Evolutionary conservation across 352 stramenopile species (phyloP).

Genomic region (Phytopythium kandeliae): DNA sequence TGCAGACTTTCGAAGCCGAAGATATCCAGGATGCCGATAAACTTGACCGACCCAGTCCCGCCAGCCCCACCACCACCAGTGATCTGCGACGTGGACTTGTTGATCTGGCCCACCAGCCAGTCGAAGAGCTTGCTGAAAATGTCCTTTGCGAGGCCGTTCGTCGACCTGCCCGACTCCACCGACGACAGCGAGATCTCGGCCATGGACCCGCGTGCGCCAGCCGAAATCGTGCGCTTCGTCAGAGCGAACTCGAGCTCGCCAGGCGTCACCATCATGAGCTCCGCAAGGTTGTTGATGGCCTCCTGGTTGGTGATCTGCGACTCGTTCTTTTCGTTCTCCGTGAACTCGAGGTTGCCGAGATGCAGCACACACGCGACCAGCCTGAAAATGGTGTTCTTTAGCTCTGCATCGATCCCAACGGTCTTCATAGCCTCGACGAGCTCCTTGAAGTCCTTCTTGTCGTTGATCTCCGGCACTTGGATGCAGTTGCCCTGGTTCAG

Average conservation of each 20-base stretch:
- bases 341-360: conserved; percentile 95
- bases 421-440: conserved; percentile 90
- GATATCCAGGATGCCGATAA: conserved; percentile 97
- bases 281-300: conserved; percentile 67
- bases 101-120: conserved; percentile 94
- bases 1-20: conserved; percentile 96
- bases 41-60: conserved; percentile 36
- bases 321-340: conserved; percentile 83
- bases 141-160: conserved; percentile 95
- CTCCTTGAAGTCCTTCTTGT: conserved; percentile 94
- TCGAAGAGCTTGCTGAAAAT: conserved; percentile 97
- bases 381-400: conserved; percentile 93
- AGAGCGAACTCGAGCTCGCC: conserved; percentile 86
- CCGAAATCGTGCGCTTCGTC: conserved; percentile 85
- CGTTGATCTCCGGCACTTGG: conserved; percentile 90
- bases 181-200: conserved; percentile 80
- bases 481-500: conserved; percentile 93
- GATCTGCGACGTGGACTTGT: conserved; percentile 83
- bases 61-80: conserved; percentile 14
- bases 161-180: conserved; percentile 78
- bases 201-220: conserved; percentile 77
- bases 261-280: conserved; percentile 83
- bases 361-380: conserved; percentile 97
- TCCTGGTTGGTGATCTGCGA: conserved; percentile 56
- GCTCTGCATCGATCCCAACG: conserved; percentile 84